These are phyloP conservation scores for Entomophthora muscae DNA, from an alignment of 371 early-diverging fungal species.

Conservation along the genomic window DNA sequence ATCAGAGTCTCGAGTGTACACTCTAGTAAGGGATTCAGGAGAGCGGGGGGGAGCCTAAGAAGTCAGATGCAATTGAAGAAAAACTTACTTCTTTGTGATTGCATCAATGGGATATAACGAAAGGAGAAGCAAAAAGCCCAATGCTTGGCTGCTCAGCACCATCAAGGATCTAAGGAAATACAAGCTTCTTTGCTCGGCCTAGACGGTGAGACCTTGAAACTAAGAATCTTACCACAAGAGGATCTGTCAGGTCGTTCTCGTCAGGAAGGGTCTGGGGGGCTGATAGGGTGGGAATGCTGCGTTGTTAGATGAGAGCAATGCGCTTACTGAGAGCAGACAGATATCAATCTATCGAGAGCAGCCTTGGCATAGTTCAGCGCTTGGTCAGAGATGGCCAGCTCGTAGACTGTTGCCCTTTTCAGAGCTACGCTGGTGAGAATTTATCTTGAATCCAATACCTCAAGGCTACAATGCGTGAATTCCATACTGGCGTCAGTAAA, in stretches of 20 bases:
- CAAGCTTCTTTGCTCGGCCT: neutral
- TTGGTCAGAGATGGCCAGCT: neutral
- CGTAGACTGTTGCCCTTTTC: neutral
- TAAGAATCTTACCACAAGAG: neutral
- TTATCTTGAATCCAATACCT: too few relatives aligned
- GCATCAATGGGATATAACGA: neutral
- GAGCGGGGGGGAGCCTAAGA: neutral
- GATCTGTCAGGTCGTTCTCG: neutral
- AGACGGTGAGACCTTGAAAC: neutral
- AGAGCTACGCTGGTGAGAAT: too few relatives aligned
- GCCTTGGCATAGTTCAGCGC: neutral
- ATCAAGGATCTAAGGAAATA: neutral
- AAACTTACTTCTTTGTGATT: neutral
- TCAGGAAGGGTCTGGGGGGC: too few relatives aligned
- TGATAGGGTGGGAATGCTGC: too few relatives aligned
- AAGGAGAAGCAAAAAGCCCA: neutral
- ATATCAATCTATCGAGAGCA: neutral
- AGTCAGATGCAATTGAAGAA: neutral
- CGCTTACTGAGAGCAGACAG: neutral
- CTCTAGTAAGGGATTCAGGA: neutral
- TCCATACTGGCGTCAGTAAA: neutral
- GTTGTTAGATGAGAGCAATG: neutral
- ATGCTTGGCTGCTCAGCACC: neutral
- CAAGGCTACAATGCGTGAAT: neutral
- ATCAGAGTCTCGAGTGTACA: neutral